These are phyloP conservation scores for Spergularia marina DNA, from an alignment of 148 eudicot genomes.

Conservation along the genomic window DNA sequence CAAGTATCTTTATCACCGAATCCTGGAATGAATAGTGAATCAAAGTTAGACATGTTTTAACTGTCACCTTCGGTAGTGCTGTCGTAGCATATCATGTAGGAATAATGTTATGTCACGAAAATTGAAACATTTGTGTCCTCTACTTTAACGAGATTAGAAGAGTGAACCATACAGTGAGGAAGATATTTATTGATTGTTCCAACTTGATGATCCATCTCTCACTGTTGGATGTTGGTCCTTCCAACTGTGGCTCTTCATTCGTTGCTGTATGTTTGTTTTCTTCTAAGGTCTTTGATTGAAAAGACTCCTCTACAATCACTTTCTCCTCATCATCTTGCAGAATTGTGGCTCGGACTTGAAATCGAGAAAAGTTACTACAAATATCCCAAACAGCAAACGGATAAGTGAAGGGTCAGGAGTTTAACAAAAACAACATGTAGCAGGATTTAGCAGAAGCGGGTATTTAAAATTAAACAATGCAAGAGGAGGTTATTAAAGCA, in stretches of 20 bases:
- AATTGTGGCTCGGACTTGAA: conserved; percentile 53
- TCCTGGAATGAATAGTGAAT: conserved; percentile 53
- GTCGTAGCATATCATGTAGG: neutral
- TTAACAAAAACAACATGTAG: neutral
- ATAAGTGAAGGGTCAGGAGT: neutral
- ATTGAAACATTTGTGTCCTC: neutral
- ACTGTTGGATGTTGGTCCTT: conserved; percentile 39
- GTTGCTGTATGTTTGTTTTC: conserved; percentile 32
- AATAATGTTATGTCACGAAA: neutral
- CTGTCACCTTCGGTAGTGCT: conserved; percentile 1
- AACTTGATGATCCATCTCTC: conserved; percentile 68
- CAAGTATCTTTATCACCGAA: conserved; percentile 90
- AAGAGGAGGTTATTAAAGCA: neutral
- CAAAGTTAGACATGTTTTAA: conserved; percentile 3
- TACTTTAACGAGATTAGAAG: conserved; percentile 10
- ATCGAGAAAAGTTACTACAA: conserved; percentile 16
- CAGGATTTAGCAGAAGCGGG: neutral
- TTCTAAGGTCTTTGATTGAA: conserved; percentile 40
- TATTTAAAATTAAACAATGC: neutral
- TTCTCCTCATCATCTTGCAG: conserved; percentile 76
- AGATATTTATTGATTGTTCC: conserved; percentile 79
- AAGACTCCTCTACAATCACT: conserved; percentile 71
- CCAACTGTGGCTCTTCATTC: conserved; percentile 25
- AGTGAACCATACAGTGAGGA: conserved; percentile 57
- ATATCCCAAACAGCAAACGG: neutral